These are phyloP conservation scores for Apiosordaria backusii DNA, from an alignment of 495 filamentous ascomycete genomes.

Conservation along the genomic window DNA sequence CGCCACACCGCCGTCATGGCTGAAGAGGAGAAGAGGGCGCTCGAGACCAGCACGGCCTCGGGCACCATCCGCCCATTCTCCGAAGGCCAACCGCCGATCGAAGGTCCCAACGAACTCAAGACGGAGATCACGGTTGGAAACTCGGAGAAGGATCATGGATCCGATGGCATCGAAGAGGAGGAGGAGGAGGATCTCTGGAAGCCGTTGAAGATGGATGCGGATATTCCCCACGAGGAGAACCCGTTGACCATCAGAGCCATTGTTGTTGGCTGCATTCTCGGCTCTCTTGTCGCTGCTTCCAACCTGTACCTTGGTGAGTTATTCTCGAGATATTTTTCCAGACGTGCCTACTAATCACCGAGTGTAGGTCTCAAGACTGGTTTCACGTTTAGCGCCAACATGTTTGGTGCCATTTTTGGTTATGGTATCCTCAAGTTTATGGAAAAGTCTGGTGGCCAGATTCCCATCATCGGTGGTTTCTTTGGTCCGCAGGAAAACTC, in stretches of 20 bases:
- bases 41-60: constrained; percentile 16
- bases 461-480: constrained; percentile 56
- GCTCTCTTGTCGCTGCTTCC: constrained; percentile 59
- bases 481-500: constrained; percentile 68
- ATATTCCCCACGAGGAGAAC: constrained; percentile 41
- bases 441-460: constrained; percentile 39
- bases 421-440: constrained; percentile 61
- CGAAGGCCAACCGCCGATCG: constrained; percentile 27
- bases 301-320: constrained; percentile 60
- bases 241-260: constrained; percentile 59
- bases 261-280: constrained; percentile 54
- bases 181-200: constrained; percentile 42
- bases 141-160: constrained; percentile 15
- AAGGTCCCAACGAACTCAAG: constrained; percentile 23
- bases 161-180: constrained; percentile 21
- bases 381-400: constrained; percentile 58
- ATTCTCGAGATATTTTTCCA: neutral
- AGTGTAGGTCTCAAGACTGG: constrained; percentile 58
- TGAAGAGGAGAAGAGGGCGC: constrained; percentile 23
- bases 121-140: constrained; percentile 18
- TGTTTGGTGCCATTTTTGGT: constrained; percentile 63
- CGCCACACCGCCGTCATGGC: constrained; percentile 20
- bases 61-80: constrained; percentile 28
- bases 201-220: constrained; percentile 45
- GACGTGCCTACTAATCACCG: constrained; percentile 23